Conservation (phyloP, 345 rosid species). For the Camelina neglecta region DNA sequence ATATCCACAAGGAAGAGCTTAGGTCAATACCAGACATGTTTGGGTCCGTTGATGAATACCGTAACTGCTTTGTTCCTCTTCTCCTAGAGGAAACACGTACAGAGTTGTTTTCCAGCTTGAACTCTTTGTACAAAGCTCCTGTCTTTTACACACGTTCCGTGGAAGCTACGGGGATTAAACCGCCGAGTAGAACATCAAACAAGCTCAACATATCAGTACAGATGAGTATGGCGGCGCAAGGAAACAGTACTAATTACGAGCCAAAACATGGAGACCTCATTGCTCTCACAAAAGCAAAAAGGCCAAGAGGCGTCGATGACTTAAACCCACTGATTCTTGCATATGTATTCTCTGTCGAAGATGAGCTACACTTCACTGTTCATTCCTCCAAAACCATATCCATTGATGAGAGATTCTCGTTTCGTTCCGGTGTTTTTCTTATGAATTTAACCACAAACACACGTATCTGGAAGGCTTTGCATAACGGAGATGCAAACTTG, state of each 20-base stretch:
- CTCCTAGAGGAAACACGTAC: conserved; percentile 46
- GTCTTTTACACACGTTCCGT: conserved; percentile 8
- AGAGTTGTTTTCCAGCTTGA: conserved; percentile 44
- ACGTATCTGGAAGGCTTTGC: conserved; percentile 54
- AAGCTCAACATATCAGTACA: conserved; percentile 18
- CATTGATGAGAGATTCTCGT: conserved; percentile 7
- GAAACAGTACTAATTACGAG: conserved; percentile 10
- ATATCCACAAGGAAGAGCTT: conserved; percentile 43
- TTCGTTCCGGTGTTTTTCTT: conserved; percentile 42
- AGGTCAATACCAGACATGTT: conserved; percentile 44
- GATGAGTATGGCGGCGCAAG: not conserved
- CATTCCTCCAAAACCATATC: conserved; percentile 39
- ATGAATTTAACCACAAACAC: conserved; percentile 46
- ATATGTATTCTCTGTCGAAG: conserved; percentile 26
- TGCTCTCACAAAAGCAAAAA: conserved; percentile 39
- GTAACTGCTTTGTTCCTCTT: conserved; percentile 40
- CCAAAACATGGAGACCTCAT: conserved; percentile 50
- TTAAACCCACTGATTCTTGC: conserved; percentile 44
- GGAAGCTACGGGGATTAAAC: not conserved
- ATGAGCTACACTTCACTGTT: conserved; percentile 18
- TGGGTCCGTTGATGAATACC: conserved; percentile 39
- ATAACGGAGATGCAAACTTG: conserved; percentile 22
- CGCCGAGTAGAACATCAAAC: conserved; percentile 14
- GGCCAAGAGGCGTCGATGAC: conserved; percentile 38
- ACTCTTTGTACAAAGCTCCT: conserved; percentile 35